These are phyloP conservation scores for Aspergillus ruber DNA, from an alignment of 2,329 filamentous ascomycete genomes.

Conservation along the genomic window DNA sequence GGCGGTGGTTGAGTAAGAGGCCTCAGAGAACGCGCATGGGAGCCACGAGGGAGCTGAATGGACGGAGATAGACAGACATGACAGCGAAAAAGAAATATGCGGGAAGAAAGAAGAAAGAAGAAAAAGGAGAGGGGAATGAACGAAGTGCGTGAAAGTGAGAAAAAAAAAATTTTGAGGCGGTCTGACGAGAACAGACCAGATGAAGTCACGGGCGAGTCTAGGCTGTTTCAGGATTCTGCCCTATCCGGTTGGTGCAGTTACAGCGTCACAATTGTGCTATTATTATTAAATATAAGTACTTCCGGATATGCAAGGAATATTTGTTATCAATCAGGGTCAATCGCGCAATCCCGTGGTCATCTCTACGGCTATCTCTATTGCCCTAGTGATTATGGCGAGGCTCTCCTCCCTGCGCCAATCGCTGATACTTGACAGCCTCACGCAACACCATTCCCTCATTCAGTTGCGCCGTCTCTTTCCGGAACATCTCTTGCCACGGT, in stretches of 20 bases:
- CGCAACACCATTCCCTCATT: constrained; percentile 45
- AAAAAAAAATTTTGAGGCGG: background rate
- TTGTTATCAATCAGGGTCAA: background rate
- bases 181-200: background rate
- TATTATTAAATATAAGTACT: background rate
- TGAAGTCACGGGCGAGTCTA: background rate
- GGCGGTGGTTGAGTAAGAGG: constrained; percentile 1
- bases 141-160: constrained; percentile 1
- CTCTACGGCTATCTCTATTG: background rate
- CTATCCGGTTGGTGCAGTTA: background rate
- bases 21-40: background rate
- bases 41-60: constrained; percentile 1
- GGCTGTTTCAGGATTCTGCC: background rate
- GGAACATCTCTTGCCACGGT: constrained; percentile 48
- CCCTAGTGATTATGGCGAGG: constrained; percentile 42
- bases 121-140: constrained; percentile 1
- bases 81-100: background rate
- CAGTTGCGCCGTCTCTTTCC: constrained; percentile 41
- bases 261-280: background rate
- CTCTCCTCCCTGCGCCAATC: constrained; percentile 39
- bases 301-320: background rate
- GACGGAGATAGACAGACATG: background rate
- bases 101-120: constrained; percentile 3
- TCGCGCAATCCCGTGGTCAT: background rate
- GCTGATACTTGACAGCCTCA: constrained; percentile 42